Evolutionary conservation across 495 filamentous ascomycete species (phyloP).

Genomic region (Thermothielavioides terrestris): DNA sequence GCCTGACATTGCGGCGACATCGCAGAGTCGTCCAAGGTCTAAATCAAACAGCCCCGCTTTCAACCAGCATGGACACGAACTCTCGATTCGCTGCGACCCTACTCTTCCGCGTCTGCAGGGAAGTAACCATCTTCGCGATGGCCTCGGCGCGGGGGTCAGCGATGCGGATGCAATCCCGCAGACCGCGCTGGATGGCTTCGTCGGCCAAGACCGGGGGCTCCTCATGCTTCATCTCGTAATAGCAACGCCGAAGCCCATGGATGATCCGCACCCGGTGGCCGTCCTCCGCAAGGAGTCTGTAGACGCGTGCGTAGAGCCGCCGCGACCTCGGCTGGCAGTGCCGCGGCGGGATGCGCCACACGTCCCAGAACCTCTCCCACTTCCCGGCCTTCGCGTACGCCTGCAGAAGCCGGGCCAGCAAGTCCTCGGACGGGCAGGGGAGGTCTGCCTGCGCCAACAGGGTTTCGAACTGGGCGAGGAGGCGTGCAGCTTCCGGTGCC

Average conservation of each 20-base stretch:
- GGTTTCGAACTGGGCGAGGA: slow-evolving; percentile 20
- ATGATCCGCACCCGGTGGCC: slow-evolving; percentile 39
- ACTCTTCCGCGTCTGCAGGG: neutral
- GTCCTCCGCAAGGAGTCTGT: slow-evolving; percentile 41
- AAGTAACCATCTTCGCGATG: neutral
- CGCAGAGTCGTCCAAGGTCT: too few relatives aligned
- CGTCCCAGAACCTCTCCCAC: slow-evolving; percentile 52
- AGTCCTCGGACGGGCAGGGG: slow-evolving; percentile 40
- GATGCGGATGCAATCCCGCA: slow-evolving; percentile 45
- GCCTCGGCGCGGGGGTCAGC: slow-evolving; percentile 41
- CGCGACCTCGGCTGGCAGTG: slow-evolving; percentile 41
- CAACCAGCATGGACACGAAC: neutral
- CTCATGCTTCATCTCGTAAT: slow-evolving; percentile 53
- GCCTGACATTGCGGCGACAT: too few relatives aligned
- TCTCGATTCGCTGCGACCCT: slow-evolving; percentile 5
- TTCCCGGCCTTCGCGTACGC: slow-evolving; percentile 31
- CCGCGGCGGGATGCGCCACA: slow-evolving; percentile 50
- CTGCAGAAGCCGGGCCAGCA: slow-evolving; percentile 41
- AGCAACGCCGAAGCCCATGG: slow-evolving; percentile 41
- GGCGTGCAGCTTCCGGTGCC: slow-evolving; percentile 2
- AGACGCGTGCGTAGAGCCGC: slow-evolving; percentile 50
- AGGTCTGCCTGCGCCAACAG: slow-evolving; percentile 23
- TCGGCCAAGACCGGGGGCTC: slow-evolving; percentile 42
- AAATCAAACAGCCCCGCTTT: neutral
- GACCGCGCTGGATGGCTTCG: slow-evolving; percentile 25